A percentile compares a stretch with the other conserved stretches of the same genome.
Evolutionary conservation across 2,329 filamentous ascomycete species (phyloP).

Genomic region (Orbilia javanica): DNA sequence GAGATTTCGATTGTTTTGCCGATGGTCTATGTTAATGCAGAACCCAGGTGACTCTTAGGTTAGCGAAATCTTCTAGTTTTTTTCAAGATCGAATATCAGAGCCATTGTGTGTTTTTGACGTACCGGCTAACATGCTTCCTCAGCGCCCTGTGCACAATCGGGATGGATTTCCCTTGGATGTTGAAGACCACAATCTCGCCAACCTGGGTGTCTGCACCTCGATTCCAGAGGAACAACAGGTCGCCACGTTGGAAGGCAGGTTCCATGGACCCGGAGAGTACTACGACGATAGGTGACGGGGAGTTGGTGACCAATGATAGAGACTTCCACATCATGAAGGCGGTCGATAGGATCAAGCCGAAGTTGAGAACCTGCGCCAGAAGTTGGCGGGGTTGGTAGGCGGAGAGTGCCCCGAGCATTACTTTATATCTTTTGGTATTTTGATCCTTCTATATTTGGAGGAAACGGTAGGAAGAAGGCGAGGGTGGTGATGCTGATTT

Average conservation of each 20-base stretch:
- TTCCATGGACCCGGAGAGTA: slow-evolving; percentile 87
- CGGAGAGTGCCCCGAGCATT: slow-evolving; percentile 77
- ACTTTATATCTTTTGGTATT: neutral
- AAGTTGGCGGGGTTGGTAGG: slow-evolving; percentile 81
- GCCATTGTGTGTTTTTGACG: slow-evolving; percentile 62
- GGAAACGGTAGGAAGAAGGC: neutral
- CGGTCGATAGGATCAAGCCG: slow-evolving; percentile 86
- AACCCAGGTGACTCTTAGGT: neutral
- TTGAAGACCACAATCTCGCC: slow-evolving; percentile 85
- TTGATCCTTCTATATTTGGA: neutral
- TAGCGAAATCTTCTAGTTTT: neutral
- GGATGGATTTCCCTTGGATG: slow-evolving; percentile 92
- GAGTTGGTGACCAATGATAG: slow-evolving; percentile 83
- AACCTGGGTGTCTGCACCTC: slow-evolving; percentile 74
- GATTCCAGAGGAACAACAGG: slow-evolving; percentile 81
- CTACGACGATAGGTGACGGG: slow-evolving; percentile 82
- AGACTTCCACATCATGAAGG: slow-evolving; percentile 96
- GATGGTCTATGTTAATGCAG: slow-evolving; percentile 60
- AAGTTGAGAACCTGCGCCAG: slow-evolving; percentile 89
- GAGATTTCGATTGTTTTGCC: slow-evolving; percentile 20
- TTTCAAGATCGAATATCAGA: neutral
- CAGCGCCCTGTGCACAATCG: slow-evolving; percentile 94
- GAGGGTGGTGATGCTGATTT: neutral
- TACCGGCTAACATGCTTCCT: slow-evolving; percentile 75
- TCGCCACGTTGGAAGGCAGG: slow-evolving; percentile 84